Conservation (phyloP, 805 yeast genomes). For the Grigorovia humatica region DNA sequence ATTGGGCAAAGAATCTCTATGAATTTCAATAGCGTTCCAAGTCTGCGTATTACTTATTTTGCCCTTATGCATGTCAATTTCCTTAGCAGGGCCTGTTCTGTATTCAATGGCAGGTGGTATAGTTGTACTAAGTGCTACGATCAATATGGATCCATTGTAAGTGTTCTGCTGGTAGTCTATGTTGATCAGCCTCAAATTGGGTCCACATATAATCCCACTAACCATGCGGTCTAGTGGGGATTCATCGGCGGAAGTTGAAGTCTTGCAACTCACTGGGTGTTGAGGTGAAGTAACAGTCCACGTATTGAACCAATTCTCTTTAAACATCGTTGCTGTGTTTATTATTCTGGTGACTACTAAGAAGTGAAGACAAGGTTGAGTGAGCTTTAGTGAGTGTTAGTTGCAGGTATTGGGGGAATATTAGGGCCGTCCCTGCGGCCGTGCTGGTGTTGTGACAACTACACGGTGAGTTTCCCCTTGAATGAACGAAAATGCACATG, state of each 20-base stretch:
- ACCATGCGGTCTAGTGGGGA: conserved; percentile 12
- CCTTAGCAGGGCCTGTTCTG: conserved; percentile 7
- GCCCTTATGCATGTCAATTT: conserved; percentile 2
- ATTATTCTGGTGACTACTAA: too few species aligned
- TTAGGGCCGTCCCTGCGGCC: too few species aligned
- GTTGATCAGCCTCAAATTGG: conserved; percentile 58
- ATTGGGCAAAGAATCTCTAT: conserved; percentile 24
- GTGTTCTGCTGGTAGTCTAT: conserved; percentile 39
- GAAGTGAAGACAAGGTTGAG: too few species aligned
- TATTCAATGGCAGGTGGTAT: conserved; percentile 24
- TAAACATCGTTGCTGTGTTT: not conserved
- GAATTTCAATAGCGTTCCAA: conserved; percentile 38
- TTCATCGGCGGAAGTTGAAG: conserved; percentile 14
- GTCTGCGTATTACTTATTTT: not conserved
- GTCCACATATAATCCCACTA: conserved; percentile 52
- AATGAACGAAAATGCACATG: not conserved
- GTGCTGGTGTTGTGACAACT: not conserved
- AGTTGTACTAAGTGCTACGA: conserved; percentile 41
- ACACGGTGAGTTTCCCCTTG: not conserved
- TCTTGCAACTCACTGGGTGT: conserved; percentile 8
- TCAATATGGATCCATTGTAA: conserved; percentile 60
- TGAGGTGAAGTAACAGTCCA: conserved; percentile 19
- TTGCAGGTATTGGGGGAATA: too few species aligned
- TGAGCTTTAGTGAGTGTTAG: too few species aligned
- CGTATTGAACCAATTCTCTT: conserved; percentile 14